phyloP scores from a whole-genome alignment of 805 yeast genomes.

The Hanseniaspora nectarophila region DNA sequence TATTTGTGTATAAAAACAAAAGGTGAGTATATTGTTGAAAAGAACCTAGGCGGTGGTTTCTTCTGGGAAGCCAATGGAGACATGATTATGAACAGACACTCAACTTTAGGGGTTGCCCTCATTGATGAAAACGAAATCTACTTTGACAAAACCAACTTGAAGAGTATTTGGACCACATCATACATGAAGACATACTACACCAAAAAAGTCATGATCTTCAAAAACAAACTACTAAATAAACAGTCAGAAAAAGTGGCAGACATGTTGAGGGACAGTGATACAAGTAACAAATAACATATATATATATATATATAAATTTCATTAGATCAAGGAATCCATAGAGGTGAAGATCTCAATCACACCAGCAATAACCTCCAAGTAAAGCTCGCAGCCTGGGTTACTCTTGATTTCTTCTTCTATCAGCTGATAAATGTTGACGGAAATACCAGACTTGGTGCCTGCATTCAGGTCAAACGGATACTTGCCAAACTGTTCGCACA shows the following conservation, averaged over 20 bases:
- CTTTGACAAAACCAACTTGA: slow-evolving; percentile 8
- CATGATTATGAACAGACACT: neutral
- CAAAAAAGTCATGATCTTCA: neutral
- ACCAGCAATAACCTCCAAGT: slow-evolving; percentile 83
- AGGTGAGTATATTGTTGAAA: slow-evolving; percentile 42
- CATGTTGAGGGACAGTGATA: neutral
- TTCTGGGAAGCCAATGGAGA: slow-evolving; percentile 95
- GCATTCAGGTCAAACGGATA: slow-evolving; percentile 60
- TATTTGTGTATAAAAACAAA: slow-evolving; percentile 41
- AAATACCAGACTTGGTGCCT: slow-evolving; percentile 52
- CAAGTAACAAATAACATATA: neutral
- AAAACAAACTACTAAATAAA: neutral
- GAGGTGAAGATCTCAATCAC: slow-evolving; percentile 80
- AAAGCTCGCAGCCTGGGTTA: slow-evolving; percentile 41
- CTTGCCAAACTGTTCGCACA: slow-evolving; percentile 68
- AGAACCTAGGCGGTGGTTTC: slow-evolving; percentile 67
- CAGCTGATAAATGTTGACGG: slow-evolving; percentile 49
- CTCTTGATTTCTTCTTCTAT: slow-evolving; percentile 35
- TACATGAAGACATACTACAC: slow-evolving; percentile 18
- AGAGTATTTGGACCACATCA: slow-evolving; percentile 18
- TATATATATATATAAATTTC: neutral
- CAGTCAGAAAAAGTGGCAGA: neutral
- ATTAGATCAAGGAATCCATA: slow-evolving; percentile 73
- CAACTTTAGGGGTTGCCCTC: neutral
- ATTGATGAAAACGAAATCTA: neutral